phyloP scores from a whole-genome alignment of 768 basidiomycete species.

The Dioszegia aurantiaca region DNA sequence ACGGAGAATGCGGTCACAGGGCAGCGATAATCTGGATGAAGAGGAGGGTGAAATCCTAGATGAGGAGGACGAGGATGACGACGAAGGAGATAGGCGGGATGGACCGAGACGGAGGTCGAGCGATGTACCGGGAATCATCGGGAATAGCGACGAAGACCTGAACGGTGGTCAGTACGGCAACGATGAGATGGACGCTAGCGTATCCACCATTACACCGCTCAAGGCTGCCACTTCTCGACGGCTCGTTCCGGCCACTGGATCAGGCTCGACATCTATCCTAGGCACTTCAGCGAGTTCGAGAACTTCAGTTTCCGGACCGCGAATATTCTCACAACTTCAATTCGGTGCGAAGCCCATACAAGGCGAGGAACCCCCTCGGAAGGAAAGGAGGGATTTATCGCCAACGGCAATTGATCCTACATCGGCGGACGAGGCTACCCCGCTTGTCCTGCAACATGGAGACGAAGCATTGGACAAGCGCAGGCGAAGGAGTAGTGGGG shows the following conservation, averaged over 20 bases:
- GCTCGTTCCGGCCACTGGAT: background rate
- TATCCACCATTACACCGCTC: constrained; percentile 16
- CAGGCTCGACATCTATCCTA: constrained; percentile 1
- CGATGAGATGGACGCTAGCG: constrained; percentile 10
- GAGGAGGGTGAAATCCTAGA: constrained; percentile 17
- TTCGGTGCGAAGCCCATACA: too few relatives aligned
- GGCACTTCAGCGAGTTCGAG: background rate
- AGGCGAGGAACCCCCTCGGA: too few relatives aligned
- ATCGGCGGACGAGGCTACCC: background rate
- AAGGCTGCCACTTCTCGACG: background rate
- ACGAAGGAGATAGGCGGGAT: background rate
- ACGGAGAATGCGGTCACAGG: constrained; percentile 10
- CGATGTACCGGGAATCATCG: constrained; percentile 7
- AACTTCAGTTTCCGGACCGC: background rate
- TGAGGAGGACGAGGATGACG: constrained; percentile 17
- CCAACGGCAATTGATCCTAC: background rate
- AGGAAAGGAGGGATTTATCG: background rate
- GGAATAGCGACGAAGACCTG: background rate
- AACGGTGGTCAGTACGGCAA: too few relatives aligned
- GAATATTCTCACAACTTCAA: too few relatives aligned
- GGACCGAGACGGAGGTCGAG: background rate
- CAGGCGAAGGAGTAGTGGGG: too few relatives aligned
- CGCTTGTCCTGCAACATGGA: too few relatives aligned
- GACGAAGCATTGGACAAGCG: too few relatives aligned
- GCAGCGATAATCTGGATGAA: constrained; percentile 20